A percentile compares a stretch with the other conserved stretches of the same genome.
phyloP scores from a whole-genome alignment of 78 protist genomes.

The Dictyostelium firmibasis region DNA sequence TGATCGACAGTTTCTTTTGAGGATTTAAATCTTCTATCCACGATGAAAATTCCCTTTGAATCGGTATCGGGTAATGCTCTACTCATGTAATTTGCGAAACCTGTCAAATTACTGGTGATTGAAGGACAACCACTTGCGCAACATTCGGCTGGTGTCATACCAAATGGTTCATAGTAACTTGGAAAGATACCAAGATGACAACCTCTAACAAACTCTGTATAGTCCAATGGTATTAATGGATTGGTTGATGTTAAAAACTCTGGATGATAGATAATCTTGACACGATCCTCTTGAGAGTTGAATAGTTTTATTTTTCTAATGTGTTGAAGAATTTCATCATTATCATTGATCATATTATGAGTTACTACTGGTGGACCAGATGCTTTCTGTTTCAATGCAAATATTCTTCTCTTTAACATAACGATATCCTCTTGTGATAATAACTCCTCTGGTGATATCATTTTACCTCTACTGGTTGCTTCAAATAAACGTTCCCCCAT shows the following conservation, averaged over 20 bases:
- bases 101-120: constrained; percentile 88
- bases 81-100: constrained; percentile 88
- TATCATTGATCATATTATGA: constrained; percentile 88
- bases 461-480: constrained; percentile 55
- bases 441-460: constrained; percentile 66
- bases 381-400: constrained; percentile 26
- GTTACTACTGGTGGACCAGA: constrained; percentile 89
- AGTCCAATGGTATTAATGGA: constrained; percentile 90
- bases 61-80: constrained; percentile 40
- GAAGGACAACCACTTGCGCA: constrained; percentile 88
- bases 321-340: constrained; percentile 65
- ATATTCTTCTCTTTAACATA: constrained; percentile 77
- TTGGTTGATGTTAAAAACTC: constrained; percentile 85
- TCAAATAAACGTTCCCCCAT: constrained; percentile 82
- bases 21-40: constrained; percentile 85
- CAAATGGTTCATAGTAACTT: constrained; percentile 92
- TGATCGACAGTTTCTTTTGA: constrained; percentile 86
- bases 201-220: constrained; percentile 89
- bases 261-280: constrained; percentile 93
- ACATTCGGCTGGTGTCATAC: constrained; percentile 88
- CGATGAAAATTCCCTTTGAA: constrained; percentile 81
- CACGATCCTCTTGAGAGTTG: constrained; percentile 80
- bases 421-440: constrained; percentile 57
- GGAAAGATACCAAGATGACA: constrained; percentile 93
- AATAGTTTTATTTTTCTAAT: constrained; percentile 68